Conservation (phyloP, 176 grass and related monocot genomes). For the Eleusine indica region DNA sequence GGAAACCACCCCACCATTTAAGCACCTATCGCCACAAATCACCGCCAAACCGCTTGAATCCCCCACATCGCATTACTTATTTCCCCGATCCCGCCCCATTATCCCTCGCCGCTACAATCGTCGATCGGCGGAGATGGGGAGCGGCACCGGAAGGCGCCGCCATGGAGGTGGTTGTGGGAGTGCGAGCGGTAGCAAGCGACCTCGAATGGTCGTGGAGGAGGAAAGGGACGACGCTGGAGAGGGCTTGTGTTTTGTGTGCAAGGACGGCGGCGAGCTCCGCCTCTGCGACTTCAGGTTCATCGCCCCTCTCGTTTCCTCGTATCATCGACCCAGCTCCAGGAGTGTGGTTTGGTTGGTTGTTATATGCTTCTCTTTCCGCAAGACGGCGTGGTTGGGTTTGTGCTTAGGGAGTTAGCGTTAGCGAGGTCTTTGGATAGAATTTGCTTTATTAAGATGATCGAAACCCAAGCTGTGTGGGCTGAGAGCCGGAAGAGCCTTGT, state of each 20-base stretch:
- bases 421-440: neutral
- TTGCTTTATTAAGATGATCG: no score
- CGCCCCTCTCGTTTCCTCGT: neutral
- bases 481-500: no score
- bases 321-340: neutral
- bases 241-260: slow-evolving; percentile 51
- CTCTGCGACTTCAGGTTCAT: slow-evolving; percentile 53
- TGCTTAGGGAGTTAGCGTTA: neutral
- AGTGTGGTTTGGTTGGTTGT: neutral
- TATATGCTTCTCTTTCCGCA: no score
- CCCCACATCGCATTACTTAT: no score
- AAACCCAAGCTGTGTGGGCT: no score
- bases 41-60: no score
- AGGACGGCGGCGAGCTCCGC: slow-evolving; percentile 54
- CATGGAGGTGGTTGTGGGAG: neutral
- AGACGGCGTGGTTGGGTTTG: neutral
- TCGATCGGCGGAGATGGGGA: slow-evolving; percentile 25
- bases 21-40: no score
- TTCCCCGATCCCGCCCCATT: neutral
- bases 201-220: neutral
- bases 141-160: neutral
- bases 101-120: neutral
- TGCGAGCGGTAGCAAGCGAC: neutral
- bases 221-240: neutral
- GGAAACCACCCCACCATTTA: no score